Percentiles rank a stretch among this genome's conserved stretches.
These are phyloP conservation scores for Pseudogymnoascus sp. DNA, from an alignment of 2,329 filamentous ascomycete species.

Conservation along the genomic window DNA sequence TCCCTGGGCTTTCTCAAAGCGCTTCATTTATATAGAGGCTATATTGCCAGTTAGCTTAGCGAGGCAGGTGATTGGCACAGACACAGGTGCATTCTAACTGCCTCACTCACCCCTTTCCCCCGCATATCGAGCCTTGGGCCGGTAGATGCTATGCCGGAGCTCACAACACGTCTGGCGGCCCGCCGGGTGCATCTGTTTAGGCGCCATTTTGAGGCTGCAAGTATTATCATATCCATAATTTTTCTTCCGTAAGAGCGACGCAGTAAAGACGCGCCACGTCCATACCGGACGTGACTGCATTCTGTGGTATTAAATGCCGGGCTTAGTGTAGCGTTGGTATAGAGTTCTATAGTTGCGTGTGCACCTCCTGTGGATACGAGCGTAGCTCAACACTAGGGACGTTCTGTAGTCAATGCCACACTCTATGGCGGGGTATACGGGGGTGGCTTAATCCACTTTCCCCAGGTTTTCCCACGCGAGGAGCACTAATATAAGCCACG, in stretches of 20 bases:
- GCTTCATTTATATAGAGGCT: slow-evolving; percentile 1
- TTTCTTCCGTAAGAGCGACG: background rate
- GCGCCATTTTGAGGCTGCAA: background rate
- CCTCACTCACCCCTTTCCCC: background rate
- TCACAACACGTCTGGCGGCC: background rate
- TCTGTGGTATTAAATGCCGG: background rate
- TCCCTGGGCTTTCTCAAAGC: background rate
- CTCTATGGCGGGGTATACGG: background rate
- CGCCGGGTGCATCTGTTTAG: background rate
- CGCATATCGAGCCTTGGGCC: background rate
- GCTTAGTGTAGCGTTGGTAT: background rate
- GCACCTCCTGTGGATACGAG: background rate
- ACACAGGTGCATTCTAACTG: background rate
- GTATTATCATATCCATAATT: background rate
- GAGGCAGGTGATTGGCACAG: background rate
- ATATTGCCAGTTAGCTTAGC: background rate
- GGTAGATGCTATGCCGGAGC: background rate
- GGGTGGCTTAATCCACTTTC: background rate
- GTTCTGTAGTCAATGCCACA: background rate
- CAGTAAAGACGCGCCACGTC: background rate
- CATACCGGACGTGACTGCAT: background rate
- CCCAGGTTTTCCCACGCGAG: background rate
- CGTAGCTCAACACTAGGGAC: background rate
- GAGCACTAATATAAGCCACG: background rate
- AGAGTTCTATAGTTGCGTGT: background rate